A percentile compares a stretch with the other conserved stretches of the same genome.
Conservation (phyloP, 352 stramenopile species). For the Plasmopara halstedii region DNA sequence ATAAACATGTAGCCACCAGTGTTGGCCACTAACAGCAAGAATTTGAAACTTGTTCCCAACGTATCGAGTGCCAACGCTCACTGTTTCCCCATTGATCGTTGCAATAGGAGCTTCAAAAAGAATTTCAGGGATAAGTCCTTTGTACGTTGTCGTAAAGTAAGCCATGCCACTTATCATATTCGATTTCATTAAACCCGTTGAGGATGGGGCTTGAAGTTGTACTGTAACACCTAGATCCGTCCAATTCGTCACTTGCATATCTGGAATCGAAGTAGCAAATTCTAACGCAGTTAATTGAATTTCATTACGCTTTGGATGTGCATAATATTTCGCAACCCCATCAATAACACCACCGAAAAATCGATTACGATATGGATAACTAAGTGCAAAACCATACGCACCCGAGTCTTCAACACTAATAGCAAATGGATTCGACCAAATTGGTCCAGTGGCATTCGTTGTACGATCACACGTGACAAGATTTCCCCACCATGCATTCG, state of each 20-base stretch:
- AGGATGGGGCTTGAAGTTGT: conserved; percentile 25
- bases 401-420: conserved; percentile 37
- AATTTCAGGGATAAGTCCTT: conserved; percentile 42
- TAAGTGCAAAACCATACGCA: conserved; percentile 41
- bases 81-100: conserved; percentile 37
- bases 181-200: conserved; percentile 28
- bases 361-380: conserved; percentile 60
- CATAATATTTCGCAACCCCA: conserved; percentile 48
- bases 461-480: conserved; percentile 50
- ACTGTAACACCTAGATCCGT: conserved; percentile 56
- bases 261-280: conserved; percentile 31
- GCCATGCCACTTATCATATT: conserved; percentile 66
- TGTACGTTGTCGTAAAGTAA: conserved; percentile 55
- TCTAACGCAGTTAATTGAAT: conserved; percentile 51
- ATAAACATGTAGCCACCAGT: conserved; percentile 53
- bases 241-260: conserved; percentile 52
- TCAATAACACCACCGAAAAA: conserved; percentile 42
- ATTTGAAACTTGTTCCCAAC: conserved; percentile 41
- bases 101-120: conserved; percentile 41
- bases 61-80: conserved; percentile 22
- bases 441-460: conserved; percentile 40
- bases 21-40: conserved; percentile 36
- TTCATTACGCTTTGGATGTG: conserved; percentile 52
- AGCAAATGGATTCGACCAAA: conserved; percentile 69
- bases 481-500: conserved; percentile 81